Evolutionary conservation across 257 asterid genomes (phyloP).

Genomic region (Haberlea rhodopensis): DNA sequence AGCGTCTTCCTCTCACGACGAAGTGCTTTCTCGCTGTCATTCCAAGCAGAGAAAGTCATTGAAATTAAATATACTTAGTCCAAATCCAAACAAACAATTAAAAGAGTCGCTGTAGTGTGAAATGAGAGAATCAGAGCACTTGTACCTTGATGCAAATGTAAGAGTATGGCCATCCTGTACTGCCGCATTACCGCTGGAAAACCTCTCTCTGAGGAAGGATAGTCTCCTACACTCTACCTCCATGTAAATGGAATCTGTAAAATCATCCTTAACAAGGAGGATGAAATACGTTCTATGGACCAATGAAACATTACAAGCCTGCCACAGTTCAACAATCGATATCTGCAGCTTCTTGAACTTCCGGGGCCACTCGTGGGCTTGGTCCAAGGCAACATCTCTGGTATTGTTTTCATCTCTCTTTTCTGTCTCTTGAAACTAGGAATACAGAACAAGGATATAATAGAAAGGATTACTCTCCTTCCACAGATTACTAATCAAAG

Average conservation of each 20-base stretch:
- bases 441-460: neutral
- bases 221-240: constrained; percentile 69
- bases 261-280: constrained; percentile 61
- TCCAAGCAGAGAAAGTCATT: constrained; percentile 22
- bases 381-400: constrained; percentile 31
- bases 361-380: constrained; percentile 44
- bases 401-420: constrained; percentile 23
- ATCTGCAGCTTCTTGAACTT: constrained; percentile 56
- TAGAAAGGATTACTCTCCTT: no score
- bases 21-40: constrained; percentile 59
- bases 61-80: constrained; percentile 6
- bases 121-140: constrained; percentile 1
- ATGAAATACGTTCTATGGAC: constrained; percentile 66
- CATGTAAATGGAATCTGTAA: constrained; percentile 58
- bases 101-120: neutral
- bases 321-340: constrained; percentile 61
- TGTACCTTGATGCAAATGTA: constrained; percentile 61
- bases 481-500: constrained; percentile 11
- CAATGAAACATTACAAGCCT: constrained; percentile 55
- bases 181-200: constrained; percentile 44
- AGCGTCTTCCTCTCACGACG: constrained; percentile 59
- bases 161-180: constrained; percentile 46
- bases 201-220: constrained; percentile 57
- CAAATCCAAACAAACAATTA: neutral
- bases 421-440: constrained; percentile 34